phyloP scores from a whole-genome alignment of 345 rosid species.

The Eucalyptus albens region DNA sequence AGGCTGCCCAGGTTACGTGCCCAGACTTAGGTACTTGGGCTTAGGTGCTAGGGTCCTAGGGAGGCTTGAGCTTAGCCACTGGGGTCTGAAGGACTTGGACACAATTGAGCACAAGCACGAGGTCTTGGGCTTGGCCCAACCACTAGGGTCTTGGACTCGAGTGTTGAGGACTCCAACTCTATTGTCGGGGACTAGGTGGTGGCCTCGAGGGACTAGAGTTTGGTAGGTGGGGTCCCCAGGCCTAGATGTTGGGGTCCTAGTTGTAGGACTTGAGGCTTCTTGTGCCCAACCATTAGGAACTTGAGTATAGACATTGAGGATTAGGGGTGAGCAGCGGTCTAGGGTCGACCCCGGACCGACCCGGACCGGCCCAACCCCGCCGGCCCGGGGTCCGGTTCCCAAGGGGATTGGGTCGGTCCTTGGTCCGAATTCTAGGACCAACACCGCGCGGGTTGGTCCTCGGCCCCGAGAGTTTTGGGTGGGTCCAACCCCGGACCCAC shows the following conservation, averaged over 20 bases:
- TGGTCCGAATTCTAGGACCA: too few species aligned
- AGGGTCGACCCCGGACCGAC: too few species aligned
- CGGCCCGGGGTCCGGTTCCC: too few species aligned
- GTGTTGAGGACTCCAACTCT: neutral
- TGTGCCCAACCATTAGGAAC: neutral
- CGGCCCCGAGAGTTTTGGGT: too few species aligned
- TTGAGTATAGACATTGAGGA: neutral
- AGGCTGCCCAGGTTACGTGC: neutral
- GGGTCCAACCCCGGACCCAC: too few species aligned
- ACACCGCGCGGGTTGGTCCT: too few species aligned
- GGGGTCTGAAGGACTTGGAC: neutral
- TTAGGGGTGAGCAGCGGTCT: too few species aligned
- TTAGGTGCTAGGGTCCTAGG: neutral
- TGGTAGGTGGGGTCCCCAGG: neutral
- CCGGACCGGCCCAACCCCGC: too few species aligned
- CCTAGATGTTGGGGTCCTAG: neutral
- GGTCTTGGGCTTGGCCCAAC: neutral
- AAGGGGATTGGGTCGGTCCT: too few species aligned
- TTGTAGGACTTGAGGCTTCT: neutral
- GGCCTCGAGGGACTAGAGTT: neutral
- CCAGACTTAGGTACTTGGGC: neutral
- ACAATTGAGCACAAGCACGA: neutral
- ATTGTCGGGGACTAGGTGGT: neutral
- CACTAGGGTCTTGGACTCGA: neutral
- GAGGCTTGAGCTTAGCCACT: neutral